phyloP scores from a whole-genome alignment of 2,329 filamentous ascomycete species.

The Hypoxylon sp. region DNA sequence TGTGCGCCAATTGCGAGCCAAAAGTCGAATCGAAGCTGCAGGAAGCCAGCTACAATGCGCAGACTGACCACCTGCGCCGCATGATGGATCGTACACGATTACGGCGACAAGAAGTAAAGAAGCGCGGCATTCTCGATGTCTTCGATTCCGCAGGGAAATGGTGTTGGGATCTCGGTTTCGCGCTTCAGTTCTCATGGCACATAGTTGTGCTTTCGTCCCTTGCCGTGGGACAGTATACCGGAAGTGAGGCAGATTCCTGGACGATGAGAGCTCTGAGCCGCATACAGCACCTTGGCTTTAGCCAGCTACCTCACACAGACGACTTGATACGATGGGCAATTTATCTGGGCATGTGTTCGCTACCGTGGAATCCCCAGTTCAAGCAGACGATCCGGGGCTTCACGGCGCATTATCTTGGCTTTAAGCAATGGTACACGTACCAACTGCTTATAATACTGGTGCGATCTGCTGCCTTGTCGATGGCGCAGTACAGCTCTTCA shows the following conservation, averaged over 20 bases:
- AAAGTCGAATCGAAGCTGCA: conserved; percentile 74
- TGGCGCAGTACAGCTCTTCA: conserved; percentile 52
- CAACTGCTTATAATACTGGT: conserved; percentile 67
- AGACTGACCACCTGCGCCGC: conserved; percentile 79
- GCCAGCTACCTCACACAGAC: conserved; percentile 52
- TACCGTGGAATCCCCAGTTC: conserved; percentile 76
- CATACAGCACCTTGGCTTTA: conserved; percentile 27
- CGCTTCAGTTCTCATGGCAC: conserved; percentile 57
- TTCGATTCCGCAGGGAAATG: conserved; percentile 53
- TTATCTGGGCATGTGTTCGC: conserved; percentile 57
- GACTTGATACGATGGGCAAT: conserved; percentile 58
- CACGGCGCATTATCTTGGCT: conserved; percentile 65
- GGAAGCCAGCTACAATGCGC: conserved; percentile 79
- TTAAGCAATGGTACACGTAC: conserved; percentile 71
- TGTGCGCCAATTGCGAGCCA: conserved; percentile 82
- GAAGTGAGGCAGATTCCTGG: conserved; percentile 25
- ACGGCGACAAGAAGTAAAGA: conserved; percentile 52
- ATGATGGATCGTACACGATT: conserved; percentile 72
- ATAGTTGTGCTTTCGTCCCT: conserved; percentile 45
- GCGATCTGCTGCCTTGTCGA: conserved; percentile 58
- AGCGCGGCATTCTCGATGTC: conserved; percentile 53
- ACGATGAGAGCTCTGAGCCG: conserved; percentile 23
- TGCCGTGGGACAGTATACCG: conserved; percentile 30
- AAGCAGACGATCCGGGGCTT: conserved; percentile 67
- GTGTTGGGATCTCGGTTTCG: conserved; percentile 57